Evolutionary conservation across 768 basidiomycete genomes (phyloP).

Genomic region (Stropharia rugosoannulata): DNA sequence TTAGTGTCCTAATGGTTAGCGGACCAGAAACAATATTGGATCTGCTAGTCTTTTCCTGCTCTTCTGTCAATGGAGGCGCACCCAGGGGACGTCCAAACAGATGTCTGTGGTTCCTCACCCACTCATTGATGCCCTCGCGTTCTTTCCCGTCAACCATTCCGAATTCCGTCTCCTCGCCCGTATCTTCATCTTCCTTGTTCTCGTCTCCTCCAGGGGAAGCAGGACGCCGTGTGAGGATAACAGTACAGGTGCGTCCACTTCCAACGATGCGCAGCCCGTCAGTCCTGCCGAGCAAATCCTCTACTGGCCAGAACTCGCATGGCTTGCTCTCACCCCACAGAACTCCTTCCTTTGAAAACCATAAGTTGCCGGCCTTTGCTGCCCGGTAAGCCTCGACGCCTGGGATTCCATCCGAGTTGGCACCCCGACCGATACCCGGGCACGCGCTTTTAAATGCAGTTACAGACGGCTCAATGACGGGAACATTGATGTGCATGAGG

Average conservation of each 20-base stretch:
- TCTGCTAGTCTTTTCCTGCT: constrained; percentile 10
- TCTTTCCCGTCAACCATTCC: constrained; percentile 72
- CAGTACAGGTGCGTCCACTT: constrained; percentile 66
- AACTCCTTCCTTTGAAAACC: constrained; percentile 69
- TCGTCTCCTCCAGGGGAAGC: constrained; percentile 19
- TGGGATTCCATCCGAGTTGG: constrained; percentile 45
- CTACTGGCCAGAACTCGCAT: constrained; percentile 72
- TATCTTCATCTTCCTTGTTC: constrained; percentile 40
- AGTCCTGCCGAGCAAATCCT: constrained; percentile 48
- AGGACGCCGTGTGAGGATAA: constrained; percentile 47
- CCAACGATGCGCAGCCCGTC: constrained; percentile 57
- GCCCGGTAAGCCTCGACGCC: constrained; percentile 69
- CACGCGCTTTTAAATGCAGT: constrained; percentile 58
- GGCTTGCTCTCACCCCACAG: constrained; percentile 77
- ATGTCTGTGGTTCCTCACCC: constrained; percentile 59
- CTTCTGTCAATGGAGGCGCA: neutral
- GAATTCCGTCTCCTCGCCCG: constrained; percentile 63
- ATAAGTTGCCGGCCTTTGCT: constrained; percentile 70
- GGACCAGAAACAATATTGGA: constrained; percentile 9
- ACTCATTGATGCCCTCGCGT: constrained; percentile 60
- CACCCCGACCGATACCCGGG: constrained; percentile 33
- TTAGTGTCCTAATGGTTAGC: constrained; percentile 15
- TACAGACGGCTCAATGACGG: constrained; percentile 46
- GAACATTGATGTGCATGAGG: constrained; percentile 47
- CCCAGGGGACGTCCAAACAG: constrained; percentile 47